Base-by-base conservation (phyloP, 257 asterid genomes). In the Dorcoceras hygrometricum region DNA sequence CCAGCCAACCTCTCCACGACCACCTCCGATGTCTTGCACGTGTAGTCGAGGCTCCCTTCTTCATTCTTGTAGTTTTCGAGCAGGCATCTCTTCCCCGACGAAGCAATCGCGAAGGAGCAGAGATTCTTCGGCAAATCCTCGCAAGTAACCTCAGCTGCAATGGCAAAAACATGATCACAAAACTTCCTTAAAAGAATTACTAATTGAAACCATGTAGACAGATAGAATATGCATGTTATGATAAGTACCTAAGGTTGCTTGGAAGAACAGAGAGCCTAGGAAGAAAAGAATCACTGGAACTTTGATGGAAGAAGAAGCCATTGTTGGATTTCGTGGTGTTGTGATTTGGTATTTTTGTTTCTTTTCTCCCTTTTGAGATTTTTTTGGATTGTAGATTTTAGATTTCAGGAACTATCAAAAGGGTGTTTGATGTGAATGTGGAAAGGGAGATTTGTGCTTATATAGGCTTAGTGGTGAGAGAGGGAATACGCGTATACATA, bases 1-100 rank as follows among this genome's bases (percentile, higher is more conserved):
- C 89, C 95, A 6, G 80, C 34, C 63, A 88, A 57, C 48, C 55
- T 76, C 71, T 80, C 78, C 27, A 74, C 91, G 59, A 79, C 65
- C 65, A 77, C 91, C 69, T 86, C 88, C 3, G 98, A 89, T 28
- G 93, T 73, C 83, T 73, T 75, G 66, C 97, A 92, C 51, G 84
- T 77, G 77, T 79, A 78, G 2, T 65, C 75, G 11, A 75, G 57
- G 3, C 29, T 67, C 5, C 81, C 79, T 8, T 64, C 71, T 0
- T 71, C 80, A 5, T 67, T 73, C 74, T 32, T 69, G 67, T 48
- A 74, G 18, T 81, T 84, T 68, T 90, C 97, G 12, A 88, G 75
- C 71, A 84, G 81, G 68, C 97, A 88, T 54, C 97, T 72, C 73
- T 88, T 86, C 31, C 89, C 93, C 1, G 92, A 77, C 1, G 96